Evolutionary conservation across 306 rosid genomes (phyloP), one percentile per base, ranked within the genome.

Genomic region (Carpinus fangiana): DNA sequence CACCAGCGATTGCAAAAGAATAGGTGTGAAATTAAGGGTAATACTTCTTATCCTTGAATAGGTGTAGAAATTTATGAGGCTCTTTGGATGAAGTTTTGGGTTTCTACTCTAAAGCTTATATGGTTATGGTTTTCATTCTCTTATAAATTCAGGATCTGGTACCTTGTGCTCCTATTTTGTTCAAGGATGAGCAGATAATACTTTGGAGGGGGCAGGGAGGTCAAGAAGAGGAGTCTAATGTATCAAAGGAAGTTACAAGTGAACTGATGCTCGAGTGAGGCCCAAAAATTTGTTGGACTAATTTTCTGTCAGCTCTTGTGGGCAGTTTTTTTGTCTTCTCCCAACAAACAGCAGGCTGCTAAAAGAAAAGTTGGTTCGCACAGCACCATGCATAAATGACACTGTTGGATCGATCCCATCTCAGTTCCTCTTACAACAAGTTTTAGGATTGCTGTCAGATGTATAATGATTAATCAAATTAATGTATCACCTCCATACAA

Each of bases 101-200:
- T 53, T 61, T 78, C 68, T 26, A 36, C 52, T 31, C 69, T 46
- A 46, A 46, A 34, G 61, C 78, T 55, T 13, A 70, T 76, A 45
- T 45, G 70, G 68, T 48, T 48, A 8, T 20, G 70, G 51, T 74
- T 60, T 66, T 71, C 68, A 0, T 41, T 47, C n/a, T 78, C 41
- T 12, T 73, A 11, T 70, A 7, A 60, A 1, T 80, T 76, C 86
- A 94, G 98, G 97, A 90, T 85, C 84, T 92, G 56, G 95, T 87
- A 36, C 97, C 96, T 34, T 95, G 98, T 73, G 85, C 90, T 23
- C 98, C 98, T 46, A 83, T 95, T 87, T 66, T 95, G 83, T 88
- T 95, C 88, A 92, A 95, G 86, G 93, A 91, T 55, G 97, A 88
- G 83, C 98, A 92, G 86, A 87, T 95, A 75, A 87, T 95, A 80